Evolutionary conservation across 1,139 yeast species (phyloP), one percentile per base, ranked within the genome.

Genomic region (Candida albicans): DNA sequence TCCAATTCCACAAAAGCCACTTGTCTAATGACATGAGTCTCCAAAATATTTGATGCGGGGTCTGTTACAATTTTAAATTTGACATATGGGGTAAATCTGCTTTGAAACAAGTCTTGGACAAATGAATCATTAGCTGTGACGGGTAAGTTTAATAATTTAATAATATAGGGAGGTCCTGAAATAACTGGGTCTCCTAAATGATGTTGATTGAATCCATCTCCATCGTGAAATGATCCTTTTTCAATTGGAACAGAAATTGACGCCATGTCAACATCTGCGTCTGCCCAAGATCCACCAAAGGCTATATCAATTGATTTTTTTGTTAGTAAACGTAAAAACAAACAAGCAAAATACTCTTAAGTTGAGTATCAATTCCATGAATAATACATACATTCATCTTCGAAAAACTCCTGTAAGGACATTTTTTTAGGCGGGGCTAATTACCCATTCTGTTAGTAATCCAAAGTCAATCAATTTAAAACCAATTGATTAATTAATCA

Each of bases 221-320:
- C 46, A 28, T 48, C 40, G 12, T 52, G 53, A 35, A 57, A 55
- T 30, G 58, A 57, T 37, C 61, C 50, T 44, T 58, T 61, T 43
- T 66, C 69, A 33, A 73, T 70, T n/a, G 84, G 84, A 31, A 81
- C 83, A 30, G 80, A 75, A 45, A 82, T 80, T 35, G 85, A 80
- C 46, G 82, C 75, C 65, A 83, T 71, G 64, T 84, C 90, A 44
- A 85, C 76, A 51, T 84, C 90, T 47, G 81, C 84, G 55, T 84
- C 91, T 37, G 89, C 91, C 89, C 93, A 85, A 35, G 86, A 79
- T 44, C 85, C 84, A 45, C 81, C 82, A 52, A 64, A 65, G 22
- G 71, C 75, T 69, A 45, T 44, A 58, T 37, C 24, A 5, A 14
- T 3, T 22, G n/a, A 28, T 25, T 12, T 40, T 32, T n/a, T 22